Evolutionary conservation across 768 basidiomycete genomes (phyloP).

Genomic region (Ramaria rubella): DNA sequence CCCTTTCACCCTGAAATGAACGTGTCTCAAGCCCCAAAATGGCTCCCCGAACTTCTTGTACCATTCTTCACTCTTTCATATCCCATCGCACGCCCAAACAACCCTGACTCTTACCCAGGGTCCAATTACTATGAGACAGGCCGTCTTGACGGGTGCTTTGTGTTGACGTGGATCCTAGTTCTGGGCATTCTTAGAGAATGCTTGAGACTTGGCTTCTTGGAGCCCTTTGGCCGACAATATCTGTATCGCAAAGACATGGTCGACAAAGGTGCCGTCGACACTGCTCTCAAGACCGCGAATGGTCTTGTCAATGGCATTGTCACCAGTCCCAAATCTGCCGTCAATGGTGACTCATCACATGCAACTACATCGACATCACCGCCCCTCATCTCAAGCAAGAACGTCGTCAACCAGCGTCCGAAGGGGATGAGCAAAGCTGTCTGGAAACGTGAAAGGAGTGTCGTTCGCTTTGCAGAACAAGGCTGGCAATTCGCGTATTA

Average conservation of each 20-base stretch:
- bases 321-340: background rate
- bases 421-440: slow-evolving; percentile 38
- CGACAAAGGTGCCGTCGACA: slow-evolving; percentile 19
- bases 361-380: slow-evolving; percentile 1
- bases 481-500: slow-evolving; percentile 88
- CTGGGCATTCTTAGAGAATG: slow-evolving; percentile 86
- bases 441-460: slow-evolving; percentile 59
- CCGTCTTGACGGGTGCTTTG: slow-evolving; percentile 68
- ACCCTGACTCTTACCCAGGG: slow-evolving; percentile 67
- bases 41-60: slow-evolving; percentile 46
- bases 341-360: slow-evolving; percentile 27
- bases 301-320: slow-evolving; percentile 24
- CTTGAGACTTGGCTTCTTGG: slow-evolving; percentile 63
- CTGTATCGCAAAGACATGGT: slow-evolving; percentile 47
- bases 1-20: slow-evolving; percentile 27
- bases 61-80: slow-evolving; percentile 76
- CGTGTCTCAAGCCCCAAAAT: slow-evolving; percentile 28
- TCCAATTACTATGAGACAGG: slow-evolving; percentile 69
- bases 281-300: slow-evolving; percentile 24
- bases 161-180: slow-evolving; percentile 73
- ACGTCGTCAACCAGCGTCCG: background rate
- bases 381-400: background rate
- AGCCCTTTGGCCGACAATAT: slow-evolving; percentile 76
- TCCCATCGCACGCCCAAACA: slow-evolving; percentile 45
- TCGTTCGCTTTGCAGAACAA: slow-evolving; percentile 90